Evolutionary conservation across 257 asterid genomes (phyloP), one percentile per base, ranked within the genome.

Genomic region (Linderniella brevidens): DNA sequence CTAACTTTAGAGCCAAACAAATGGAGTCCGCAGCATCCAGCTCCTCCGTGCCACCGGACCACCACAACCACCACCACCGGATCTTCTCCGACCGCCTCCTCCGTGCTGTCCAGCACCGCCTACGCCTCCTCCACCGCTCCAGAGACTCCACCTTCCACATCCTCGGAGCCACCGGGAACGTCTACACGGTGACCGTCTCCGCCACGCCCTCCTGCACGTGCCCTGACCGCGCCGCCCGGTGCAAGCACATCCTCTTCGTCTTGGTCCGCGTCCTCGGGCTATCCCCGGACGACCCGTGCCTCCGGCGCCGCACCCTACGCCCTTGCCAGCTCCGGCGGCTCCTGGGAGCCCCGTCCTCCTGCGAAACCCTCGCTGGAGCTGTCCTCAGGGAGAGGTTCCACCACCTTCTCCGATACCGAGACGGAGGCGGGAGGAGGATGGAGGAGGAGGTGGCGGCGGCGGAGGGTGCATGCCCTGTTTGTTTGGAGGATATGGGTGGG

Each of bases 131-230:
- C 72, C 94, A 78, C 84, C 78, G 81, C 50, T 48, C 67, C n/a
- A n/a, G n/a, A n/a, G 92, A 71, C 59, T 49, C 93, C 41, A 60
- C 55, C 16, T 87, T 87, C 77, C 83, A 75, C 64, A 36, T 87
- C 48, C 68, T 87, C 45, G 97, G 95, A 40, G 87, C 86, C 48
- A 82, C 97, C 29, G 93, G 92, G 0, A 87, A 87, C 59, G 97
- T 83, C 32, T 88, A 88, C 79, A 72, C 94, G 4, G 95, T 84
- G 38, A 72, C 43, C 65, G 15, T 88, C 71, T 75, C 95, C 52
- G 49, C 73, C 61, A 11, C 77, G 39, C 70, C 72, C 1, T 64
- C 81, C 0, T 88, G 96, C 76, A 74, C 87, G 11, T 88, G 94
- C 71, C 98, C 96, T 13, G 98, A 88, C 52, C 80, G 79, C 7